A percentile compares a stretch with the other conserved stretches of the same genome.
phyloP scores from a whole-genome alignment of 2,329 filamentous ascomycete genomes.

The Nemania serpens region DNA sequence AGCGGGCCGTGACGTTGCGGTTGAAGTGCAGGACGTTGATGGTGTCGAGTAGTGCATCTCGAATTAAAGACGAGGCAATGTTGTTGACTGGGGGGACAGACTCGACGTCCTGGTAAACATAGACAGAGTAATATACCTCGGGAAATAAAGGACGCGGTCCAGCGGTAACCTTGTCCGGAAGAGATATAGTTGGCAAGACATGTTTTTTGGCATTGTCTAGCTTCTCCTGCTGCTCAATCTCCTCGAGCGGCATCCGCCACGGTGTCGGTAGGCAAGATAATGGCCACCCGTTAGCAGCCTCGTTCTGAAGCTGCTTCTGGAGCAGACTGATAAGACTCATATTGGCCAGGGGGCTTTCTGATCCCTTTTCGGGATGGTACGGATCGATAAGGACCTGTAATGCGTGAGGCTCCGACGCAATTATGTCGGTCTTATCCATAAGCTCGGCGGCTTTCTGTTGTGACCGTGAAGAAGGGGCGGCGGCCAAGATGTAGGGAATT shows the following conservation, averaged over 20 bases:
- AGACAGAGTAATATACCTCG: conserved; percentile 93
- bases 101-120: conserved; percentile 81
- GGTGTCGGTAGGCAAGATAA: conserved; percentile 71
- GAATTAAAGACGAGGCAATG: conserved; percentile 80
- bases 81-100: conserved; percentile 80
- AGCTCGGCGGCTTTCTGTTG: conserved; percentile 76
- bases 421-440: conserved; percentile 93
- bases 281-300: conserved; percentile 76
- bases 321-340: conserved; percentile 77
- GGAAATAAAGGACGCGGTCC: conserved; percentile 82
- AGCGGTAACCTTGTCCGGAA: conserved; percentile 76
- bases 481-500: conserved; percentile 85
- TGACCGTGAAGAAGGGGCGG: conserved; percentile 67
- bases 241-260: conserved; percentile 66
- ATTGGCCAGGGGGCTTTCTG: conserved; percentile 66
- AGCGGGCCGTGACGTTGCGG: conserved; percentile 82
- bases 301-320: conserved; percentile 82
- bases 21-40: conserved; percentile 96
- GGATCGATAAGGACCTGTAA: conserved; percentile 87
- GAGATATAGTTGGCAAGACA: conserved; percentile 72
- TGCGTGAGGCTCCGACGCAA: conserved; percentile 84
- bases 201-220: conserved; percentile 70
- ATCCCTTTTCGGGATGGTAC: conserved; percentile 68
- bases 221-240: conserved; percentile 64
- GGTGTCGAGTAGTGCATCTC: conserved; percentile 86